phyloP scores from a whole-genome alignment of 2,329 filamentous ascomycete genomes.

The Chaetomium sp. region DNA sequence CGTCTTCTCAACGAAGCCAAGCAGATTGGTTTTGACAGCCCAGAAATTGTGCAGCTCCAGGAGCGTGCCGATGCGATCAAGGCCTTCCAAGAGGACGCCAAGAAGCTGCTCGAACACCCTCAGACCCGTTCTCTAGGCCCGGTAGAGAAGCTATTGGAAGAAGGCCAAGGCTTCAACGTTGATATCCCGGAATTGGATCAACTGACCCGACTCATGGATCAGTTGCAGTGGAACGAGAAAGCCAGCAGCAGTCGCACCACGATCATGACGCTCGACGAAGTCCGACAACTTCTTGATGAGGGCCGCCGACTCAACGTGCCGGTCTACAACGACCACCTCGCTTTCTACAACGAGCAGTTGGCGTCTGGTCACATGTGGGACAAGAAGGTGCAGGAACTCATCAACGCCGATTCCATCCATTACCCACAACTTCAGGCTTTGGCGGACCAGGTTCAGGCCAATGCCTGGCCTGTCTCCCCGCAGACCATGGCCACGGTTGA shows the following conservation, averaged over 20 bases:
- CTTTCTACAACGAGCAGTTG: conserved; percentile 69
- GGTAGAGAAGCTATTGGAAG: conserved; percentile 87
- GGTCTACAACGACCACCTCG: conserved; percentile 71
- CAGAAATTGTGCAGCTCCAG: conserved; percentile 77
- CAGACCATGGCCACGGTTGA: conserved; percentile 80
- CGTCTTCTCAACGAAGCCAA: conserved; percentile 79
- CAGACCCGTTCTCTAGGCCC: conserved; percentile 58
- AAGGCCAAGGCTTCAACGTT: conserved; percentile 61
- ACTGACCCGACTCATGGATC: conserved; percentile 72
- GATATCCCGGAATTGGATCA: conserved; percentile 41
- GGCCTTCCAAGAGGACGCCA: conserved; percentile 73
- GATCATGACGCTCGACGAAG: conserved; percentile 69
- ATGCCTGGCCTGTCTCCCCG: conserved; percentile 69
- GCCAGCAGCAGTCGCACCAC: conserved; percentile 57
- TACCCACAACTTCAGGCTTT: conserved; percentile 92
- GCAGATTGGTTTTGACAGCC: conserved; percentile 84
- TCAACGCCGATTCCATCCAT: conserved; percentile 84
- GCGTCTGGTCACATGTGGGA: conserved; percentile 82
- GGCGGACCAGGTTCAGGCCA: conserved; percentile 67
- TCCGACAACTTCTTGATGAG: conserved; percentile 69
- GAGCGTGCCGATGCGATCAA: conserved; percentile 82
- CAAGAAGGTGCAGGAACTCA: conserved; percentile 83
- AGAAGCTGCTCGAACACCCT: conserved; percentile 61
- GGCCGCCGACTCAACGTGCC: conserved; percentile 72
- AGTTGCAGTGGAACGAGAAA: conserved; percentile 82